These are phyloP conservation scores for Malus hybrid DNA, from an alignment of 331 rosid species.

Conservation along the genomic window DNA sequence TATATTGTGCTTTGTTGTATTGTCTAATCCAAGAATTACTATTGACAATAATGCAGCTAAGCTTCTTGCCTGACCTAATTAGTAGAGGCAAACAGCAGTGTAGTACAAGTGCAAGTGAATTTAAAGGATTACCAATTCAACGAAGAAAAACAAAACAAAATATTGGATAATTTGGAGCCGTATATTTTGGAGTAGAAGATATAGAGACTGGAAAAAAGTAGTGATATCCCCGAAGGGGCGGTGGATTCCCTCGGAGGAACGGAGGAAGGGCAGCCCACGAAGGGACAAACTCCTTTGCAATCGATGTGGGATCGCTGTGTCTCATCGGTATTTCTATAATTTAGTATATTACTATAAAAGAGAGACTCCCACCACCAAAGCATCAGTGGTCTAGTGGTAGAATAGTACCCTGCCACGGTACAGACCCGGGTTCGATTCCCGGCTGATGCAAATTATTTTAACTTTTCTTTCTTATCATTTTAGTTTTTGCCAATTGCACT, in stretches of 20 bases:
- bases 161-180: background rate
- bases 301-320: too few species aligned
- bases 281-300: background rate
- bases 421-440: constrained; percentile 67
- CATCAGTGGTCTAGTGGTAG: constrained; percentile 72
- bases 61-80: background rate
- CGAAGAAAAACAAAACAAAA: background rate
- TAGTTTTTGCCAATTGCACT: too few species aligned
- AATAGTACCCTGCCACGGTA: constrained; percentile 58
- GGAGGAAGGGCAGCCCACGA: too few species aligned
- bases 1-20: background rate
- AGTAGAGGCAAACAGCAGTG: too few species aligned
- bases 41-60: background rate
- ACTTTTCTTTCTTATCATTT: background rate
- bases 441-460: constrained; percentile 36
- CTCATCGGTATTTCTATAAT: too few species aligned
- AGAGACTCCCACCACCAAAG: background rate
- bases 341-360: background rate
- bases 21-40: background rate
- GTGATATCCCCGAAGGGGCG: too few species aligned
- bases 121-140: background rate
- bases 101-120: background rate
- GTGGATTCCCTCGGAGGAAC: too few species aligned
- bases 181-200: background rate
- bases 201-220: background rate